phyloP scores from a whole-genome alignment of 2,329 filamentous ascomycete genomes.

The Alternaria sp. region DNA sequence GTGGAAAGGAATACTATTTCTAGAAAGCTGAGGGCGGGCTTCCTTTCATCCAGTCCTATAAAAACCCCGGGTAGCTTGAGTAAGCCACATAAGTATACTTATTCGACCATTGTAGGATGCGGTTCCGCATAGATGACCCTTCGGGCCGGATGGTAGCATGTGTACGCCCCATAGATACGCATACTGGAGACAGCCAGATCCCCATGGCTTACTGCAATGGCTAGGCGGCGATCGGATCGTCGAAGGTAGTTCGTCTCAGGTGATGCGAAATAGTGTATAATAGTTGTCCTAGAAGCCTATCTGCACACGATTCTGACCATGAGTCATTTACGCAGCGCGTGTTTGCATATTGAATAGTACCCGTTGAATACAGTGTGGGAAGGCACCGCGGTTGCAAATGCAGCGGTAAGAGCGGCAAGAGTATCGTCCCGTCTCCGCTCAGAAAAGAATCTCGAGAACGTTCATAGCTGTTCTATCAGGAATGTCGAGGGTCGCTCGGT shows the following conservation, averaged over 20 bases:
- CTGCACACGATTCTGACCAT: not conserved
- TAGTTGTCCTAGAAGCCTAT: not conserved
- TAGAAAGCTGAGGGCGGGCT: not conserved
- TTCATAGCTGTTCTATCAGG: not conserved
- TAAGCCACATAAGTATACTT: not conserved
- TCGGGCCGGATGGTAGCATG: slow-evolving; percentile 9
- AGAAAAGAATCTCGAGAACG: not conserved
- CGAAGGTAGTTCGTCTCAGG: slow-evolving; percentile 1
- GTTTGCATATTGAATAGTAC: not conserved
- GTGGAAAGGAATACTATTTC: not conserved
- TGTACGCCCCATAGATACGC: not conserved
- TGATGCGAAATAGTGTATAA: not conserved
- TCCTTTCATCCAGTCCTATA: slow-evolving; percentile 15
- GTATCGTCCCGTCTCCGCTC: not conserved
- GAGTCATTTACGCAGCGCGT: not conserved
- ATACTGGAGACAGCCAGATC: not conserved
- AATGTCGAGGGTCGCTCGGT: slow-evolving; percentile 6
- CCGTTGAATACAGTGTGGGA: not conserved
- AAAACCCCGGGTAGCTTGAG: not conserved
- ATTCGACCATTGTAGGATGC: not conserved
- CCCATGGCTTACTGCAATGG: not conserved
- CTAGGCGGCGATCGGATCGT: slow-evolving; percentile 5
- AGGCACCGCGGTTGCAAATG: not conserved
- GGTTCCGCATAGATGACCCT: slow-evolving; percentile 13
- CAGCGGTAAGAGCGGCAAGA: not conserved